Conservation (phyloP, 805 yeast genomes). For the Peterozyma xylosa region DNA sequence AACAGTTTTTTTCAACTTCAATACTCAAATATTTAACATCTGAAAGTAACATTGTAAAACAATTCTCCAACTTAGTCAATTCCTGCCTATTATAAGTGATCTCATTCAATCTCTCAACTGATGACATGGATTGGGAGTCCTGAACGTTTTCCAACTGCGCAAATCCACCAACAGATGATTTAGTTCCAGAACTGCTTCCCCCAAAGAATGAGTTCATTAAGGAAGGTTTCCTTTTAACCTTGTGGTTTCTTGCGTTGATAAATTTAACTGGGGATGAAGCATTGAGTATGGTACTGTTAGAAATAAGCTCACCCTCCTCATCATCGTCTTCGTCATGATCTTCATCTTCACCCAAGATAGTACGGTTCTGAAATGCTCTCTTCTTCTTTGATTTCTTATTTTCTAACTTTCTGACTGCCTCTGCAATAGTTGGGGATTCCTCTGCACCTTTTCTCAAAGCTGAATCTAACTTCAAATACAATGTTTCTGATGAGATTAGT, state of each 20-base stretch:
- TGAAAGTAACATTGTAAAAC: constrained; percentile 31
- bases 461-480: constrained; percentile 17
- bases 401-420: constrained; percentile 19
- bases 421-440: constrained; percentile 24
- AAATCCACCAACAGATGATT: constrained; percentile 3
- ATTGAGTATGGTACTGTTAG: not conserved
- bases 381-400: constrained; percentile 10
- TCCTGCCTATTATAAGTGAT: constrained; percentile 23
- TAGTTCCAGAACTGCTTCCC: constrained; percentile 3
- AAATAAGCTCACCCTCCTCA: not conserved
- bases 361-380: constrained; percentile 1
- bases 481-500: constrained; percentile 16
- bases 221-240: constrained; percentile 6
- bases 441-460: constrained; percentile 15
- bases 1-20: constrained; percentile 32
- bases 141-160: constrained; percentile 8
- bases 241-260: constrained; percentile 1
- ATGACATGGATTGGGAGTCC: constrained; percentile 13
- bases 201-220: constrained; percentile 3
- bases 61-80: constrained; percentile 36
- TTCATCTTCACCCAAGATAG: not conserved
- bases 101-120: constrained; percentile 13
- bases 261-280: not conserved
- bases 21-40: constrained; percentile 38
- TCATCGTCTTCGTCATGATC: not conserved